Base-by-base conservation (phyloP, 495 filamentous ascomycete genomes). In the Cladorrhinum samala region DNA sequence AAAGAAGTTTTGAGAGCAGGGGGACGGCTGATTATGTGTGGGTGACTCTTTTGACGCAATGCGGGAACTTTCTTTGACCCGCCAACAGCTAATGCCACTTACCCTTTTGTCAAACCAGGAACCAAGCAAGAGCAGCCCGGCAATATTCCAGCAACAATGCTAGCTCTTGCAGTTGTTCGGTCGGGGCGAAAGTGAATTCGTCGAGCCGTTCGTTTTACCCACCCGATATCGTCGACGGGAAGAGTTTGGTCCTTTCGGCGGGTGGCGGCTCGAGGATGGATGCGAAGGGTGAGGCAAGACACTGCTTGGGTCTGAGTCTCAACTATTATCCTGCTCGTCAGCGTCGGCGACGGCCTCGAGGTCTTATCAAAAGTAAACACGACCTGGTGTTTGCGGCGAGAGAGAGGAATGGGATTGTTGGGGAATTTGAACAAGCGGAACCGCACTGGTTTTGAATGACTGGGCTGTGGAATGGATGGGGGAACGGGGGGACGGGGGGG, bases 61-160 rank as follows among this genome's bases (percentile, higher is more conserved):
- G 27, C 27, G 27, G 27, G 27, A 33, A 33, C 13, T 49, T 56
- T 44, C 39, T 53, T 37, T 53, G 49, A 36, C 23, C 27, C 18
- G 14, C 9, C 33, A 23, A 39, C 41, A 23, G 30, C 42, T n/a
- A 41, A n/a, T n/a, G 20, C 13, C 25, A 63, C 63, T 57, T 58
- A 63, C 59, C 33, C 23, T 60, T 50, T 53, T 41, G 42, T 40
- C 37, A 40, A 38, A 17, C n/a, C 18, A 50, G 30, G 39, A 49
- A 45, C 33, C 40, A 27, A 43, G 53, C 65, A 61, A 67, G 62
- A 67, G 56, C 59, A 42, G 56, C 57, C 54, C 46, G 67, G 67
- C 67, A 60, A 60, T 70, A 65, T 70, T 70, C 60, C 67, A 70
- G 67, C 67, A 70, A 70, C 67, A 54, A 50, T 55, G 60, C 41